Evolutionary conservation across 768 basidiomycete genomes (phyloP).

Genomic region (Hygrophoropsis aurantiaca): DNA sequence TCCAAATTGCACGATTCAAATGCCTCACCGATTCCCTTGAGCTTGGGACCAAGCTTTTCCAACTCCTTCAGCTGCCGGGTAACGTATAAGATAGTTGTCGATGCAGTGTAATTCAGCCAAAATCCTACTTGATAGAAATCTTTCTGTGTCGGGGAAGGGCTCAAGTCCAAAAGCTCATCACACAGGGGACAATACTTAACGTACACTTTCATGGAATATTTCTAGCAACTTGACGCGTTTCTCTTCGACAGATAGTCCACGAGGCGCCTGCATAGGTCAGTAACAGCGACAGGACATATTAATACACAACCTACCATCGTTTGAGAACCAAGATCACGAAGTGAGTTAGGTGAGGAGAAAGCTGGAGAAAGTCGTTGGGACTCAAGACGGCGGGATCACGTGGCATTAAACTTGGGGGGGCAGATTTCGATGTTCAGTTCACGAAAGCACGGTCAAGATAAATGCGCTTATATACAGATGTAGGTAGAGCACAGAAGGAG

Average conservation of each 20-base stretch:
- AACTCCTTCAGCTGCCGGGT: constrained; percentile 77
- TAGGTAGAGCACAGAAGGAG: neutral
- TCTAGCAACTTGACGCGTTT: constrained; percentile 87
- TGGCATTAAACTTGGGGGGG: no score
- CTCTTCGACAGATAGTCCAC: constrained; percentile 87
- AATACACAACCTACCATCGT: no score
- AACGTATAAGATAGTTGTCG: neutral
- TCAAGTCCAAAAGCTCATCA: neutral
- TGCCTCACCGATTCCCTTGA: constrained; percentile 82
- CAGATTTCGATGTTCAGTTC: no score
- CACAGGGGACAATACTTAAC: neutral
- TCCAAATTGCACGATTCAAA: neutral
- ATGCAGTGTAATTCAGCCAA: neutral
- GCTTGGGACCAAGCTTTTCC: constrained; percentile 84
- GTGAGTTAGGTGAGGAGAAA: no score
- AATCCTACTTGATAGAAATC: constrained; percentile 71
- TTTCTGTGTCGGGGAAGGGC: constrained; percentile 45
- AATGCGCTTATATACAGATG: constrained; percentile 26
- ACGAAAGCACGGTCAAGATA: no score
- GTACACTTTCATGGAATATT: constrained; percentile 90
- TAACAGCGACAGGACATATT: no score
- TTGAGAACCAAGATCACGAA: no score
- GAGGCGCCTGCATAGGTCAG: constrained; percentile 53
- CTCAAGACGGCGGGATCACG: no score
- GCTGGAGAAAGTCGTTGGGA: no score